Base-by-base conservation (phyloP, 2,329 filamentous ascomycete genomes). In the Fusarium nygamai region DNA sequence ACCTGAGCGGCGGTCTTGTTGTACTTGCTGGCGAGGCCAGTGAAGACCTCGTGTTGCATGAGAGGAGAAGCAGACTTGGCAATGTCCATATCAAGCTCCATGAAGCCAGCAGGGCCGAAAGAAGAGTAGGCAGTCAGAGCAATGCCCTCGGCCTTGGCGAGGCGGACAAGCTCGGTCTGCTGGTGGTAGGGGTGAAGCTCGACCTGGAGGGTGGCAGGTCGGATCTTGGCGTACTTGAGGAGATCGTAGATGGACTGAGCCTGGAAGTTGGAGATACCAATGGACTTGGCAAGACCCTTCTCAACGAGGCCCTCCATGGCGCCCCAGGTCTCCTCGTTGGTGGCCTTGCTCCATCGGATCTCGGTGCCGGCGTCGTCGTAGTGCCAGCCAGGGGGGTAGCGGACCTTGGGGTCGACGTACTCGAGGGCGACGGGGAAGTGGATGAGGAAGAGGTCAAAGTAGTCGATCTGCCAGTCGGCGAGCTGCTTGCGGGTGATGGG, bases 171-270 rank as follows among this genome's bases (percentile, higher is more conserved):
- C 61, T 91, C 88, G 68, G 86, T 83, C 87, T 97, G 94, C 70
- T 93, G 92, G 67, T 96, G 90, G 88, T 95, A 96, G 33, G 94
- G 94, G 88, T 97, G 94, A 86, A 96, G 93, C 87, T 97, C 94
- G 83, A 97, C 92, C 87, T 97, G 94, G 69, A 96, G 91, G 46
- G 92, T 92, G 44, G 93, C 92, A 14, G 94, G 93, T 50, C 87
- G 87, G 83, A 94, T 89, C 78, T 89, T 90, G 72, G 93, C 93
- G 84, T 95, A 94, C 78, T 92, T 90, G 80, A 96, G 88, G 76
- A 95, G 86, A 83, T 96, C 94, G 83, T 95, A 92, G 80, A 97
- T 84, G 73, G 94, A 86, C 83, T 93, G 89, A 53, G 89, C 90
- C 84, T 93, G 92, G 89, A 95, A 96, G 88, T 97, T 97, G 85